phyloP scores from a whole-genome alignment of 208 protist species.

The Crithidia fasciculata region DNA sequence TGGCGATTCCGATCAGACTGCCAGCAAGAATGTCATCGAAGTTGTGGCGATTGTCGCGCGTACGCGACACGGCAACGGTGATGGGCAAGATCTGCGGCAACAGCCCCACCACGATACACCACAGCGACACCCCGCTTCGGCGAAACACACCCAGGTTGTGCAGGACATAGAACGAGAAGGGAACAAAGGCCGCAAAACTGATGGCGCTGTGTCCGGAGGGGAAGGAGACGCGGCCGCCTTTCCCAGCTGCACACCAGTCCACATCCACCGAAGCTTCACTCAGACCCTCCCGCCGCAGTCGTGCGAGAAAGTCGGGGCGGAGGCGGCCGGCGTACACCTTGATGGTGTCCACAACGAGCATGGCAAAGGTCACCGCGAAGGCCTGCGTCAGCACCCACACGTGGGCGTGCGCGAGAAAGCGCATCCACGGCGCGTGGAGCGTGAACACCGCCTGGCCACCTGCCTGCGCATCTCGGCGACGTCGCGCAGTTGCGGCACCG shows the following conservation, averaged over 20 bases:
- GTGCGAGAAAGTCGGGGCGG: constrained; percentile 65
- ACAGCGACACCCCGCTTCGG: constrained; percentile 44
- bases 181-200: constrained; percentile 76
- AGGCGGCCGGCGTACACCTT: constrained; percentile 75
- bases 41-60: constrained; percentile 81
- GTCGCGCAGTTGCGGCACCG: too few species aligned
- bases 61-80: constrained; percentile 72
- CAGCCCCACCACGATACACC: constrained; percentile 44
- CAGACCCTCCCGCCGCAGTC: constrained; percentile 35
- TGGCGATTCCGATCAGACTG: constrained; percentile 34
- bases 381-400: constrained; percentile 64
- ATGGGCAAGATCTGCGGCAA: constrained; percentile 61
- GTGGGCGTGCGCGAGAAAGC: constrained; percentile 39
- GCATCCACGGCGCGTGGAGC: constrained; percentile 17
- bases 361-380: constrained; percentile 49
- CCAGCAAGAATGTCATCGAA: constrained; percentile 84
- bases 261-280: constrained; percentile 1
- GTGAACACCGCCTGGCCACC: not conserved
- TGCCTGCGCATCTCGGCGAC: not conserved
- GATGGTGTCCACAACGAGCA: constrained; percentile 46
- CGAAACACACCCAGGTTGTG: constrained; percentile 47
- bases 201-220: constrained; percentile 89
- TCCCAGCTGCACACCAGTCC: constrained; percentile 38
- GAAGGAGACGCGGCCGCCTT: constrained; percentile 81
- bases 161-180: constrained; percentile 77